These are phyloP conservation scores for Ophiosphaerella narmari DNA, from an alignment of 2,329 filamentous ascomycete species.

Conservation along the genomic window DNA sequence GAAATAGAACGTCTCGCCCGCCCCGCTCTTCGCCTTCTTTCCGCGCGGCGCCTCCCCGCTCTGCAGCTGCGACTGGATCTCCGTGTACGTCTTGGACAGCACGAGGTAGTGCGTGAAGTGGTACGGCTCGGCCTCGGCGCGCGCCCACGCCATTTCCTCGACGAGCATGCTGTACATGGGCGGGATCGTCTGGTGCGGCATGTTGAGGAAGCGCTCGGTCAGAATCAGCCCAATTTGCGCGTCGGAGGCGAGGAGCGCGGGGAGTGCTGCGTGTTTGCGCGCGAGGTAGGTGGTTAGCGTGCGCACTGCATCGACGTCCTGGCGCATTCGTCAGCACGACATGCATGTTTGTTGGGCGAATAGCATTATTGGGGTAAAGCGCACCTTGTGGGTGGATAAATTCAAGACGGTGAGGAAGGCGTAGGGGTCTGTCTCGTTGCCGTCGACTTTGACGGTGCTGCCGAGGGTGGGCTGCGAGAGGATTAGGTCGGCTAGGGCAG, in stretches of 20 bases:
- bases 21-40: conserved; percentile 51
- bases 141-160: conserved; percentile 86
- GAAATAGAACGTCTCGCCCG: conserved; percentile 77
- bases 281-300: conserved; percentile 73
- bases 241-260: conserved; percentile 43
- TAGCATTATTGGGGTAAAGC: not conserved
- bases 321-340: conserved; percentile 2
- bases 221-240: conserved; percentile 79
- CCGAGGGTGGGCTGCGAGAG: conserved; percentile 85
- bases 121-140: conserved; percentile 91
- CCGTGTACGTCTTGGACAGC: conserved; percentile 87
- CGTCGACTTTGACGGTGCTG: conserved; percentile 96
- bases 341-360: not conserved
- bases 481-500: conserved; percentile 82
- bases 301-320: conserved; percentile 72
- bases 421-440: conserved; percentile 89
- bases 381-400: conserved; percentile 70
- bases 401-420: conserved; percentile 91
- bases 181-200: conserved; percentile 89
- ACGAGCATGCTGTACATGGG: conserved; percentile 94
- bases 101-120: conserved; percentile 92
- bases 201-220: conserved; percentile 94
- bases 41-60: conserved; percentile 46
- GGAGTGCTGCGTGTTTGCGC: conserved; percentile 56
- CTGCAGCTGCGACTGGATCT: conserved; percentile 81